Conservation (phyloP, 2,329 filamentous ascomycete species). For the Pseudofabraea citricarpa region DNA sequence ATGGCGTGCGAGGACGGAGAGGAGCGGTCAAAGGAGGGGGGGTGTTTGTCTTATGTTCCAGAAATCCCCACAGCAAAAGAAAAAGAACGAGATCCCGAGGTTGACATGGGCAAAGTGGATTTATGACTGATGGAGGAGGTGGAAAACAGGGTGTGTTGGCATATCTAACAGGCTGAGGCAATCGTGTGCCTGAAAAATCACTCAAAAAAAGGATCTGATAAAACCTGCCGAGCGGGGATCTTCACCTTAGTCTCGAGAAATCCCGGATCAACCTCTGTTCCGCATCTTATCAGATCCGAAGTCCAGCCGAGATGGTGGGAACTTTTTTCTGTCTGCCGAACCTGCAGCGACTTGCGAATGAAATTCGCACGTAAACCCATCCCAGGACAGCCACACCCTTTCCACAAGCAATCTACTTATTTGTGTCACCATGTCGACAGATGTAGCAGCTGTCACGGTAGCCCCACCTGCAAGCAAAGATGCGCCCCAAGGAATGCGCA, state of each 20-base stretch:
- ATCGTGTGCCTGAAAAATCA: conserved; percentile 4
- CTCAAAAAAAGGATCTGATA: background rate
- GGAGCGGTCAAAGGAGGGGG: conserved; percentile 13
- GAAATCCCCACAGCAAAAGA: background rate
- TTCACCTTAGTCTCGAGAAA: background rate
- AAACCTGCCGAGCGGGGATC: background rate
- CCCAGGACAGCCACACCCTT: background rate
- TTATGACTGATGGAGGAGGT: background rate
- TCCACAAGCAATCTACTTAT: background rate
- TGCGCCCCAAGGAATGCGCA: conserved; percentile 58
- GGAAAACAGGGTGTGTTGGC: background rate
- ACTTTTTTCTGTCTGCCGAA: too few relatives aligned
- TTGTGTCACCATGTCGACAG: conserved; percentile 18
- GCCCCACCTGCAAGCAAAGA: conserved; percentile 3
- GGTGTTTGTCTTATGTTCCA: conserved; percentile 12
- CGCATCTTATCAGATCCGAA: conserved; percentile 3
- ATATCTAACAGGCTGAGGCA: conserved; percentile 2
- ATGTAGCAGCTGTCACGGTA: conserved; percentile 9
- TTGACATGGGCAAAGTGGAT: conserved; percentile 1
- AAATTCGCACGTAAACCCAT: too few relatives aligned
- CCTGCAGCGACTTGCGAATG: too few relatives aligned
- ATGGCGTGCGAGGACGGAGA: conserved; percentile 13
- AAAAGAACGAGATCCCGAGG: too few relatives aligned
- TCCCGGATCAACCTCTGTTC: too few relatives aligned
- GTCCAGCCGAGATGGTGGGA: background rate